Conservation (phyloP, 495 filamentous ascomycete species). For the Lineolata rhizophorae region DNA sequence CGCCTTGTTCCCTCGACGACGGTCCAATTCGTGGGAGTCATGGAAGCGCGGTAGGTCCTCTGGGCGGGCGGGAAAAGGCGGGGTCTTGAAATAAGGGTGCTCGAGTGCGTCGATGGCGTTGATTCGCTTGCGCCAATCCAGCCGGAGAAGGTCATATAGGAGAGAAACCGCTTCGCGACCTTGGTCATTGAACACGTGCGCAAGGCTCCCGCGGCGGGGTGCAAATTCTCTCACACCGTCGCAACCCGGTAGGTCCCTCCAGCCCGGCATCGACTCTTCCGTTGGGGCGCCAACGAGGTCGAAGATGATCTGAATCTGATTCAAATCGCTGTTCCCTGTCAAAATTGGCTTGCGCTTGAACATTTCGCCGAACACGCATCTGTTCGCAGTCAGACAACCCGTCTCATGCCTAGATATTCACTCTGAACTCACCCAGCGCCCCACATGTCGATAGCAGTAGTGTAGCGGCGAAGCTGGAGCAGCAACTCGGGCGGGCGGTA, state of each 20-base stretch:
- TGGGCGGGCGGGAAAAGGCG: slow-evolving; percentile 58
- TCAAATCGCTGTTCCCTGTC: slow-evolving; percentile 64
- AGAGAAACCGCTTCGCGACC: slow-evolving; percentile 51
- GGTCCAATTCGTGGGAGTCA: slow-evolving; percentile 89
- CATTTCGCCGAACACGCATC: slow-evolving; percentile 98
- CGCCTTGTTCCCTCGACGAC: slow-evolving; percentile 56
- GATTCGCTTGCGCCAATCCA: slow-evolving; percentile 71
- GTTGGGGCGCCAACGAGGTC: slow-evolving; percentile 81
- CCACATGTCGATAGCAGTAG: slow-evolving; percentile 94
- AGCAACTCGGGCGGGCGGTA: slow-evolving; percentile 90
- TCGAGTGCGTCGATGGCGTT: slow-evolving; percentile 89
- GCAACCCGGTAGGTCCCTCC: slow-evolving; percentile 57
- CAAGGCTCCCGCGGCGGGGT: slow-evolving; percentile 39
- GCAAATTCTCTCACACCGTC: slow-evolving; percentile 49
- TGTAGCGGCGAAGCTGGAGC: slow-evolving; percentile 68
- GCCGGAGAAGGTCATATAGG: slow-evolving; percentile 58
- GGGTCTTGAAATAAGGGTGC: slow-evolving; percentile 71
- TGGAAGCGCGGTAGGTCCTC: slow-evolving; percentile 72
- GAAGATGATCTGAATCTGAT: slow-evolving; percentile 84
- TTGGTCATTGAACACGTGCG: slow-evolving; percentile 48
- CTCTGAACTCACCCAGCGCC: slow-evolving; percentile 70
- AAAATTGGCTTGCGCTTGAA: slow-evolving; percentile 84
- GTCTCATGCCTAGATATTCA: no score
- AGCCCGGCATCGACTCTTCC: slow-evolving; percentile 86
- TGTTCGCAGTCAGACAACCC: no score